Evolutionary conservation across 495 filamentous ascomycete species (phyloP).

Genomic region (Talaromyces thailandensis): DNA sequence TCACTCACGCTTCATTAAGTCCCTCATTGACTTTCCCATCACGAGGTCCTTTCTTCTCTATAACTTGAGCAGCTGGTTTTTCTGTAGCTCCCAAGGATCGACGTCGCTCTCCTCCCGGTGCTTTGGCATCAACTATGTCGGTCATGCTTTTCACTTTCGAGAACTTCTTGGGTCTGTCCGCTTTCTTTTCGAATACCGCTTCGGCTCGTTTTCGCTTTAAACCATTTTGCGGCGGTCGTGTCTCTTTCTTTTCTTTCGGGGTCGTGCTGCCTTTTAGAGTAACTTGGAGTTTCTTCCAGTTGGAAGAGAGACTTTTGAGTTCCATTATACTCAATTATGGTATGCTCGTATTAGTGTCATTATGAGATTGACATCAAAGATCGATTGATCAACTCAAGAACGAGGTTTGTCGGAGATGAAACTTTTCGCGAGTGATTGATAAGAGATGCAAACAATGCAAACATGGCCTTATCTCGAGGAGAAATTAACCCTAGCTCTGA

Average conservation of each 20-base stretch:
- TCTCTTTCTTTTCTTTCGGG: constrained; percentile 24
- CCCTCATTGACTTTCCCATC: constrained; percentile 42
- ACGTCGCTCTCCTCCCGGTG: neutral
- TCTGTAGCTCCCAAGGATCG: constrained; percentile 4
- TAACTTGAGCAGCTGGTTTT: constrained; percentile 16
- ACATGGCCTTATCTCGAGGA: neutral
- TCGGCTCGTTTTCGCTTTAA: constrained; percentile 26
- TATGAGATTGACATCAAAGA: neutral
- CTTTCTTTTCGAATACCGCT: neutral
- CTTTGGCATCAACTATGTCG: neutral
- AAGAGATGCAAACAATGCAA: constrained; percentile 9
- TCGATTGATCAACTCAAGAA: neutral
- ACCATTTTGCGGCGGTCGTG: constrained; percentile 22
- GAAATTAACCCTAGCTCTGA: neutral
- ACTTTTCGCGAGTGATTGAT: constrained; percentile 3
- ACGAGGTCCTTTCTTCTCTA: constrained; percentile 12
- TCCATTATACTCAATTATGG: constrained; percentile 24
- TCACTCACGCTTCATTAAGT: constrained; percentile 33
- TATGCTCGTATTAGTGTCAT: neutral
- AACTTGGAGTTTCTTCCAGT: constrained; percentile 70
- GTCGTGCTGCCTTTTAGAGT: constrained; percentile 45
- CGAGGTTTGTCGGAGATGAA: neutral
- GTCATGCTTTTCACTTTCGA: constrained; percentile 8
- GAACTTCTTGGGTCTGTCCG: constrained; percentile 2
- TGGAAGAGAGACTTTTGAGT: constrained; percentile 40